Percentiles rank a stretch among this genome's conserved stretches.
phyloP scores from a whole-genome alignment of 139 green algal genomes.

The Penium margaritaceum region DNA sequence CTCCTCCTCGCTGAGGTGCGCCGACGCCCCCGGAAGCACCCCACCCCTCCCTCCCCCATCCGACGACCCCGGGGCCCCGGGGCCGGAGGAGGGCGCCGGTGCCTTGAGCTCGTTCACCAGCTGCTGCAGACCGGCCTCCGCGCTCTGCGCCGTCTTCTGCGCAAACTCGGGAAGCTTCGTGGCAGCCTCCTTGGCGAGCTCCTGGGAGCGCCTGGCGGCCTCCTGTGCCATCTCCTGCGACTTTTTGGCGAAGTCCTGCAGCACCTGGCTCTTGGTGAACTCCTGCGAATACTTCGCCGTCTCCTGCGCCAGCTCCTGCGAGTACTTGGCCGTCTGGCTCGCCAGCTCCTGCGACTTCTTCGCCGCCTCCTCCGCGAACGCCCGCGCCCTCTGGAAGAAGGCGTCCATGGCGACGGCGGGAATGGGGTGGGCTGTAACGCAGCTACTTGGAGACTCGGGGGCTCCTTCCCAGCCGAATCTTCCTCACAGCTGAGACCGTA shows the following conservation, averaged over 20 bases:
- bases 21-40: no score
- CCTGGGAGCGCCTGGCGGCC: slow-evolving; percentile 1
- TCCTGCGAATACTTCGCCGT: slow-evolving; percentile 5
- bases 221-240: slow-evolving; percentile 13
- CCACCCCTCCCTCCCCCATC: no score
- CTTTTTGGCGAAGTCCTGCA: neutral
- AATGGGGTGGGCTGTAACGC: no score
- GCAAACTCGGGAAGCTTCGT: neutral
- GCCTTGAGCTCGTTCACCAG: no score
- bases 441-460: no score
- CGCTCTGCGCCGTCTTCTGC: no score
- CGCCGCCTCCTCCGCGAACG: slow-evolving; percentile 10
- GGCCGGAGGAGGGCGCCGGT: no score
- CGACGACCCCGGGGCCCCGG: no score
- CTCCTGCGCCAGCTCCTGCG: slow-evolving; percentile 1
- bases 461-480: no score
- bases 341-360: slow-evolving; percentile 14
- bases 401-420: slow-evolving; percentile 23
- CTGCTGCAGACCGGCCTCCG: neutral
- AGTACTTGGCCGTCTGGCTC: neutral
- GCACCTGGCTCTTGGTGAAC: no score
- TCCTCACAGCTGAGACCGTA: no score
- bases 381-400: neutral
- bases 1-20: slow-evolving; percentile 8
- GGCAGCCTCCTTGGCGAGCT: neutral